Conservation (phyloP, 768 basidiomycete genomes). For the Leccinum rimulosum region DNA sequence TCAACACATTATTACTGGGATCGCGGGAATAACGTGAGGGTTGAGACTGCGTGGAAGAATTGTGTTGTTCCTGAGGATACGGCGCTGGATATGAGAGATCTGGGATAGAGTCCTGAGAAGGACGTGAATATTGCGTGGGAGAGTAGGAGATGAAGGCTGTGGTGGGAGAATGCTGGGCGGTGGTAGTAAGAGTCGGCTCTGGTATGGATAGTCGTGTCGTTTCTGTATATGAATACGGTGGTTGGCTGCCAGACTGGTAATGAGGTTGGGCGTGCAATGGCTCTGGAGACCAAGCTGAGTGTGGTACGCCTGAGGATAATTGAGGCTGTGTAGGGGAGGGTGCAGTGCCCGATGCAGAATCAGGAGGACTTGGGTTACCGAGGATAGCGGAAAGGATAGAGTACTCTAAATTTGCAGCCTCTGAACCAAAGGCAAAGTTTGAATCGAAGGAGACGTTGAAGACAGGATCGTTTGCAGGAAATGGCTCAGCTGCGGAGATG, state of each 20-base stretch:
- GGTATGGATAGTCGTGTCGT: conserved; percentile 31
- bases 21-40: conserved; percentile 52
- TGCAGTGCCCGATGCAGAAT: conserved; percentile 25
- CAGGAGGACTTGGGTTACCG: conserved; percentile 63
- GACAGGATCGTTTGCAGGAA: conserved; percentile 54
- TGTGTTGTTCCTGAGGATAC: conserved; percentile 25
- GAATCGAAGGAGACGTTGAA: conserved; percentile 62
- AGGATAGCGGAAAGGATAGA: conserved; percentile 91
- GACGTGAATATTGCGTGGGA: conserved; percentile 32
- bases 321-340: conserved; percentile 31
- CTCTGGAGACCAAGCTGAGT: conserved; percentile 38
- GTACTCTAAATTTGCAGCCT: conserved; percentile 92
- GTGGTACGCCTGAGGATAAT: conserved; percentile 24
- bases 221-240: conserved; percentile 27
- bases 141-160: conserved; percentile 32
- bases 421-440: conserved; percentile 71
- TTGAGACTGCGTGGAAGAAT: conserved; percentile 20
- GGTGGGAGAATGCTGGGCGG: conserved; percentile 28
- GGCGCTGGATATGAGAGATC: conserved; percentile 39
- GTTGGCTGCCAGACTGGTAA: conserved; percentile 21
- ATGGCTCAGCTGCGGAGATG: conserved; percentile 43
- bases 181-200: conserved; percentile 30
- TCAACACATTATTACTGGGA: conserved; percentile 39
- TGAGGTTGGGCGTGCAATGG: conserved; percentile 34
- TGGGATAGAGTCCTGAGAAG: conserved; percentile 30